A percentile compares a stretch with the other conserved stretches of the same genome.
These are phyloP conservation scores for Alternaria gaisen DNA, from an alignment of 2,329 filamentous ascomycete species.

Conservation along the genomic window DNA sequence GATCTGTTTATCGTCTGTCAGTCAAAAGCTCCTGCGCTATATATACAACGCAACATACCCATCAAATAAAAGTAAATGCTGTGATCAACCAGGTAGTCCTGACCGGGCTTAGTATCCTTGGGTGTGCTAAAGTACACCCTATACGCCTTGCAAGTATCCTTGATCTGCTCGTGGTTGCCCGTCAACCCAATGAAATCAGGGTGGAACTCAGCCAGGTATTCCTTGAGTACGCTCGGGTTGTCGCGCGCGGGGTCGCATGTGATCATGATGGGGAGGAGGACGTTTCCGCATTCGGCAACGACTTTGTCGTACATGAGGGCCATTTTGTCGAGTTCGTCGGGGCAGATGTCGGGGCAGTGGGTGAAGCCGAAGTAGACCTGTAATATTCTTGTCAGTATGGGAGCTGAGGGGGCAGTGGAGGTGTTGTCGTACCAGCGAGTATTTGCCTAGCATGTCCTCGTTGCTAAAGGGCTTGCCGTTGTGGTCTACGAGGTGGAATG, in stretches of 20 bases:
- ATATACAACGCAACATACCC: conserved; percentile 62
- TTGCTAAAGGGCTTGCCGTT: conserved; percentile 80
- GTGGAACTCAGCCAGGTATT: conserved; percentile 92
- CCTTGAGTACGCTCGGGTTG: conserved; percentile 81
- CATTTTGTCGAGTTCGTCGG: conserved; percentile 99
- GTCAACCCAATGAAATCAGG: conserved; percentile 85
- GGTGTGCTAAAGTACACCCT: conserved; percentile 98
- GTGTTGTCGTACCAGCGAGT: conserved; percentile 70
- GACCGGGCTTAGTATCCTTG: conserved; percentile 83
- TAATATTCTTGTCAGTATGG: conserved; percentile 9
- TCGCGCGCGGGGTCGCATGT: conserved; percentile 95
- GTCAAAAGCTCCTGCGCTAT: neutral
- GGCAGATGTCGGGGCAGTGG: conserved; percentile 98
- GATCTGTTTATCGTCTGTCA: conserved; percentile 66
- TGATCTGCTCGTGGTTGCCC: conserved; percentile 92
- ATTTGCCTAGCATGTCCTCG: conserved; percentile 84
- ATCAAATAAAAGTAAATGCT: conserved; percentile 99
- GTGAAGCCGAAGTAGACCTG: conserved; percentile 98
- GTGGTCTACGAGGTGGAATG: conserved; percentile 83
- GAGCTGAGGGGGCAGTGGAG: neutral
- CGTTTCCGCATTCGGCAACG: conserved; percentile 56
- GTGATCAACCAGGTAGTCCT: conserved; percentile 98
- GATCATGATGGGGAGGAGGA: conserved; percentile 84
- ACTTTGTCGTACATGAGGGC: conserved; percentile 86
- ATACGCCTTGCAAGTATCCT: conserved; percentile 93